phyloP scores from a whole-genome alignment of 1,284 basidiomycete genomes.

The Phlebopus sp. region DNA sequence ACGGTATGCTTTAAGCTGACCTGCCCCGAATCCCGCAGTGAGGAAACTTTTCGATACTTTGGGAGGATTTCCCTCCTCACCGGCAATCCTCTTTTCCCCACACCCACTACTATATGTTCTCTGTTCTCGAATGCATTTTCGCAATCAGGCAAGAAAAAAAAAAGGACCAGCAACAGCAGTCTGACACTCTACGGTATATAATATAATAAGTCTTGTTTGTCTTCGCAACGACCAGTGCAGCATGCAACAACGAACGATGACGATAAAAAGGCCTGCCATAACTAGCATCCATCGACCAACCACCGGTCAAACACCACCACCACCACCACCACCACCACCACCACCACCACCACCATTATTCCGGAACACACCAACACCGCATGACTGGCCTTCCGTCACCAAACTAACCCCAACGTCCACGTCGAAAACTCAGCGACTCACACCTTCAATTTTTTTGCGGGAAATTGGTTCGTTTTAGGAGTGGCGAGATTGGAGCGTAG shows the following conservation, averaged over 20 bases:
- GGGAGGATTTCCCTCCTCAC: no score
- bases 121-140: conserved; percentile 6
- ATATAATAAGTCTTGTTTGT: conserved; percentile 3
- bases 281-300: no score
- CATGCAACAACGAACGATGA: background rate
- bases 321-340: background rate
- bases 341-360: no score
- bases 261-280: no score
- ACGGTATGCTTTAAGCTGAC: no score
- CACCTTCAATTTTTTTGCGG: no score
- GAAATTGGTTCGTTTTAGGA: background rate
- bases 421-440: no score
- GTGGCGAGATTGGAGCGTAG: background rate
- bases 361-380: background rate
- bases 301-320: no score
- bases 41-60: no score
- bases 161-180: conserved; percentile 8
- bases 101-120: no score
- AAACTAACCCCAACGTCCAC: background rate
- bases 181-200: conserved; percentile 10
- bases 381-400: background rate
- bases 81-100: no score
- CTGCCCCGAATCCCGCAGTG: no score
- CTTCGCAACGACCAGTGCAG: conserved; percentile 1
- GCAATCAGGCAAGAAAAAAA: conserved; percentile 9